Conservation (phyloP, 176 grass and related monocot species). For the Juncus effusus region DNA sequence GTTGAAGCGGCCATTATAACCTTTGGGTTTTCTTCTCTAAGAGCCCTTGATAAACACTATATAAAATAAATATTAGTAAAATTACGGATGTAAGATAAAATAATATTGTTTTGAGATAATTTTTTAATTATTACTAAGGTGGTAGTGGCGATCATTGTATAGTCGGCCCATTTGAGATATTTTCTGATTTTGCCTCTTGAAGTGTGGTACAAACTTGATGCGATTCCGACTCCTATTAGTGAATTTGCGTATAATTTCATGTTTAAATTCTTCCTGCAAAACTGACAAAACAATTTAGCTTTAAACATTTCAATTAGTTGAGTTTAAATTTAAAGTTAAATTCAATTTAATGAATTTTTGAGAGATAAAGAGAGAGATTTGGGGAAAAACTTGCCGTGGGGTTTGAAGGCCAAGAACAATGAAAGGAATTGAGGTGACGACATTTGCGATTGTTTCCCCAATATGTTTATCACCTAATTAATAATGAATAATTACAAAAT, state of each 20-base stretch:
- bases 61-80: constrained; percentile 7
- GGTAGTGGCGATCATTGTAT: constrained; percentile 92
- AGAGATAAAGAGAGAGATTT: constrained; percentile 4
- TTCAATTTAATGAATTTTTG: not conserved
- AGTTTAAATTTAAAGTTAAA: too few species aligned
- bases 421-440: constrained; percentile 86
- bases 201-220: constrained; percentile 85
- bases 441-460: constrained; percentile 83
- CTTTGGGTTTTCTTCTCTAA: constrained; percentile 78
- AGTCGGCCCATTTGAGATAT: constrained; percentile 88
- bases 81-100: not conserved
- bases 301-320: not conserved
- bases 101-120: not conserved
- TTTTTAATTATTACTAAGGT: constrained; percentile 49
- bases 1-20: constrained; percentile 88
- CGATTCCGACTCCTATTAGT: constrained; percentile 89
- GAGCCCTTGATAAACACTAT: constrained; percentile 81
- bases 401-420: constrained; percentile 71
- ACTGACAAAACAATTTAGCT: constrained; percentile 56
- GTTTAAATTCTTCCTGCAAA: constrained; percentile 77
- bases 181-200: constrained; percentile 75
- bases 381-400: constrained; percentile 53
- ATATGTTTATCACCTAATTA: constrained; percentile 71
- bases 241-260: constrained; percentile 81
- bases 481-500: constrained; percentile 22